Evolutionary conservation across 2,329 filamentous ascomycete species (phyloP).

Genomic region (Nothophoma quercina): DNA sequence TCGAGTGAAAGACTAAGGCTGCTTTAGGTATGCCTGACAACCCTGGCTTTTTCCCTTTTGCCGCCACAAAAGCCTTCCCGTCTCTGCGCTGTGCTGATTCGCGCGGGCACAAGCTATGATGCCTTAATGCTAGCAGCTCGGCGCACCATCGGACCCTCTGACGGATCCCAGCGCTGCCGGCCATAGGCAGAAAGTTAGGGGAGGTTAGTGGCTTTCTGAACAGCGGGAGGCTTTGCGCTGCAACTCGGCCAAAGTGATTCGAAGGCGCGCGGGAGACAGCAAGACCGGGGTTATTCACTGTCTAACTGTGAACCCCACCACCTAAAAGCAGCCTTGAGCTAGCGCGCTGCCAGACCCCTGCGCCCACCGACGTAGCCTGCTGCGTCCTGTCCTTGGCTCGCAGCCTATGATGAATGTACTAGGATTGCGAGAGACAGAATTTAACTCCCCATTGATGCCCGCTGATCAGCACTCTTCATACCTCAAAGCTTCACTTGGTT

Average conservation of each 20-base stretch:
- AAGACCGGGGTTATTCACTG: constrained; percentile 23
- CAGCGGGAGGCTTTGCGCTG: constrained; percentile 27
- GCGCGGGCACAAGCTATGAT: constrained; percentile 27
- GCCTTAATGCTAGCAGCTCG: constrained; percentile 27
- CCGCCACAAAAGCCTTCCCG: constrained; percentile 32
- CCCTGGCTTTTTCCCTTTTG: constrained; percentile 16
- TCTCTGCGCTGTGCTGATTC: constrained; percentile 37
- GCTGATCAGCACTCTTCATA: constrained; percentile 43
- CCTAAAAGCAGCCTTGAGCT: constrained; percentile 43
- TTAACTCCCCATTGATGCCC: constrained; percentile 33
- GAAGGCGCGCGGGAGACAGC: constrained; percentile 26
- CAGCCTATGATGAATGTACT: constrained; percentile 50
- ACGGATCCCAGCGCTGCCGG: constrained; percentile 29
- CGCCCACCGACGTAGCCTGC: constrained; percentile 39
- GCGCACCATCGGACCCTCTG: constrained; percentile 21
- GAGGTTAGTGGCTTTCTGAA: constrained; percentile 5
- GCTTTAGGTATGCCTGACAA: constrained; percentile 16
- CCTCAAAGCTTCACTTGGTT: constrained; percentile 41
- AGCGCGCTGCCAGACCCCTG: constrained; percentile 31
- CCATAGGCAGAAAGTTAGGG: constrained; percentile 12
- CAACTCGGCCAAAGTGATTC: constrained; percentile 17
- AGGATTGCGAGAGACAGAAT: constrained; percentile 44
- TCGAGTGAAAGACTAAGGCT: constrained; percentile 26
- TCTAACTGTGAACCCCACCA: constrained; percentile 28
- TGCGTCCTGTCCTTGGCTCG: constrained; percentile 42